Evolutionary conservation across 1,284 basidiomycete genomes (phyloP), one percentile per base, ranked within the genome.

Genomic region (Fomitopsis schrenkii): DNA sequence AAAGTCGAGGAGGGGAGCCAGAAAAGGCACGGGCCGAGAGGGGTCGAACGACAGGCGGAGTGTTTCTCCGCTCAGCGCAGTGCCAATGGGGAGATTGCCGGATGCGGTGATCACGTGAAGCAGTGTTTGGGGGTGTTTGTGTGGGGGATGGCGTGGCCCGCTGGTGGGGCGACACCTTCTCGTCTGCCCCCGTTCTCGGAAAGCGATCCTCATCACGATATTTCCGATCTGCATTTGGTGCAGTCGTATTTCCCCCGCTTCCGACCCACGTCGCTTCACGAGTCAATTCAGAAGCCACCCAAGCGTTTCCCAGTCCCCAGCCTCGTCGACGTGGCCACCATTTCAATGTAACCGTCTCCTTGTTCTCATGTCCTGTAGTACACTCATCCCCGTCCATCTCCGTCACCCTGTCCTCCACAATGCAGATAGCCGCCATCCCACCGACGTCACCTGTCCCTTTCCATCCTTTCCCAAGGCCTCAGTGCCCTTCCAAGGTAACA

Each of bases 131-230:
- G n/a, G n/a, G n/a, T n/a, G n/a, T n/a, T n/a, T n/a, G n/a, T n/a
- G n/a, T n/a, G n/a, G n/a, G n/a, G n/a, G n/a, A n/a, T n/a, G n/a
- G n/a, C n/a, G n/a, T n/a, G n/a, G n/a, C n/a, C n/a, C n/a, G n/a
- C n/a, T n/a, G n/a, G n/a, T n/a, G 40, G 14, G 42, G 17, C 42
- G 45, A 46, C 45, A 46, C 30, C 22, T 61, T 61, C 40, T 57
- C 59, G 59, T 60, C 36, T 30, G 28, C 48, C 55, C 55, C 60
- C 55, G 56, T 57, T 58, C 48, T 61, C 61, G 61, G 61, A 59
- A 59, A 62, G 40, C 58, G 62, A 63, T 63, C 62, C 62, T 55
- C 62, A 63, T 63, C 62, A 63, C 62, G 62, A 63, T 63, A 63
- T 63, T 54, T 54, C 62, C 59, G 61, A 62, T 62, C 61, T 62